Base-by-base conservation (phyloP, 108 stramenopile species). In the Cyclotella baltica region DNA sequence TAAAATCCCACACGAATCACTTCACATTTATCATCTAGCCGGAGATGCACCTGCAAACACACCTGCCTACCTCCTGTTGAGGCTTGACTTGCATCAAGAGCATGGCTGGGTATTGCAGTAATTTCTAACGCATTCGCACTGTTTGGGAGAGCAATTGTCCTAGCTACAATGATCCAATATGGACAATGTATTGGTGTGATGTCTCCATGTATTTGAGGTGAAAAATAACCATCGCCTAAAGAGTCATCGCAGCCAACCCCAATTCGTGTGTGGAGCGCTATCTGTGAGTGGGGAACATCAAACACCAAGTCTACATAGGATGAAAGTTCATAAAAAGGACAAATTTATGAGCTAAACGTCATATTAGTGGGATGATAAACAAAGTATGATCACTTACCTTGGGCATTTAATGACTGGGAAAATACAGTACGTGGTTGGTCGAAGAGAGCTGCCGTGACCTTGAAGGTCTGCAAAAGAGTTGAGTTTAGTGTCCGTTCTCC, bases 151-250 rank as follows among this genome's bases (percentile, higher is more conserved):
- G 46, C 51, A 46, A 77, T 33, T 51, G 83, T 76, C 36, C 76
- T 70, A 11, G 85, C 89, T 62, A 83, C 67, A 29, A 92, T 40
- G 62, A 81, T 64, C 91, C 91, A 92, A 48, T 86, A 87, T 31
- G 84, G 74, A 37, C 85, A 79, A 23, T 70, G 63, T 18, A 61
- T 59, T 23, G 33, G 57, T 19, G 65, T 47, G 20, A 50, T 25
- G 34, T 84, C 57, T 34, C 33, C 35, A 8, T 65, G 30, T 40
- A 22, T 70, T 67, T 59, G 63, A 18, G 80, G 80, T 31, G 31
- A 50, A 58, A 81, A 81, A 62, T 35, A 77, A 31, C 69, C 69
- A 43, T 73, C 36, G 50, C 53, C 25, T 70, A 40, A 31, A 72
- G 55, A 29, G 65, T 43, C 11, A n/a, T 66, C 10, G 23, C 40